Percentiles rank a stretch among this genome's conserved stretches.
Evolutionary conservation across 1,284 basidiomycete genomes (phyloP).

Genomic region (Wallemia hederae): DNA sequence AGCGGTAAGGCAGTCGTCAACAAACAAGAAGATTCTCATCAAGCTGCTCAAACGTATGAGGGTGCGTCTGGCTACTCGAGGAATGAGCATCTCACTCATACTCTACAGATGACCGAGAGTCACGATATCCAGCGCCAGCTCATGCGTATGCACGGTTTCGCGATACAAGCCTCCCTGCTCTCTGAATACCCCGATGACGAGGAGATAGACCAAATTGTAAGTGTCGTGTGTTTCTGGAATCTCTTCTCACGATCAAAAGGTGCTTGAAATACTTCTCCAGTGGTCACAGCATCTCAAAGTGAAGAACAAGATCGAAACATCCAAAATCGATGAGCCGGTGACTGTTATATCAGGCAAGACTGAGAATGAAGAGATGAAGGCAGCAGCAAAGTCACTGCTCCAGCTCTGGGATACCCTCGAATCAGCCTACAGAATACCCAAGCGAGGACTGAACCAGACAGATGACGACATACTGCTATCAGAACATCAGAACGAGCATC

Average conservation of each 20-base stretch:
- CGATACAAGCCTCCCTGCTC: slow-evolving; percentile 64
- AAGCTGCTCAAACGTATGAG: slow-evolving; percentile 65
- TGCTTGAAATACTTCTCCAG: slow-evolving; percentile 5
- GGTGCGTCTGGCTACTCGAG: slow-evolving; percentile 20
- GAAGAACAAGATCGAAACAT: slow-evolving; percentile 89
- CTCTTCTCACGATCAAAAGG: not conserved
- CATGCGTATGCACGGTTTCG: slow-evolving; percentile 79
- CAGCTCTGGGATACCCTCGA: slow-evolving; percentile 45
- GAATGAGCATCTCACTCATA: slow-evolving; percentile 3
- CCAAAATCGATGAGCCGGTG: slow-evolving; percentile 42
- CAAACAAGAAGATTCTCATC: slow-evolving; percentile 48
- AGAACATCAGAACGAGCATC: slow-evolving; percentile 4
- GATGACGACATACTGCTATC: not conserved
- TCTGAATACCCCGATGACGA: slow-evolving; percentile 44
- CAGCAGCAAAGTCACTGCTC: slow-evolving; percentile 33
- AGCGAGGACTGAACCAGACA: slow-evolving; percentile 21
- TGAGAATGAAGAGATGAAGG: slow-evolving; percentile 27
- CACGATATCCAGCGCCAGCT: slow-evolving; percentile 47
- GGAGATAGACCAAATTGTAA: slow-evolving; percentile 38
- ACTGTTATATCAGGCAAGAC: slow-evolving; percentile 21
- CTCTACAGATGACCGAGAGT: slow-evolving; percentile 54
- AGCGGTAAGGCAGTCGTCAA: slow-evolving; percentile 56
- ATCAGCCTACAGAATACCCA: slow-evolving; percentile 57
- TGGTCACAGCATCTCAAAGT: slow-evolving; percentile 42
- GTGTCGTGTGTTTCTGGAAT: slow-evolving; percentile 10